Evolutionary conservation across 495 filamentous ascomycete species (phyloP).

Genomic region (Xylaria curta): DNA sequence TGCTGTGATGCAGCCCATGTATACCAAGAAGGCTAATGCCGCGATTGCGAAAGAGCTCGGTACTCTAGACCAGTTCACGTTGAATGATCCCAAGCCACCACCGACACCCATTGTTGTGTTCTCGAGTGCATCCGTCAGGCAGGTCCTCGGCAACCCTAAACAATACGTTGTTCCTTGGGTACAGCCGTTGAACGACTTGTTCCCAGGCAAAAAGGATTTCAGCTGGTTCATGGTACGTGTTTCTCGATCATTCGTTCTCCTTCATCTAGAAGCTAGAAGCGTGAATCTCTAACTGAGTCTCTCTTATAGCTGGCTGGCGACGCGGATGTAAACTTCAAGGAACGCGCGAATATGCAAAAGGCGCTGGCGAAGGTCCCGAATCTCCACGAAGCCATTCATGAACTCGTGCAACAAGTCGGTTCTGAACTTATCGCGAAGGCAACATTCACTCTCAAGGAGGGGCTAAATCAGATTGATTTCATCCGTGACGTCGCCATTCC

Average conservation of each 20-base stretch:
- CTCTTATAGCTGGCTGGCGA: constrained; percentile 55
- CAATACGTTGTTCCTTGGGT: constrained; percentile 34
- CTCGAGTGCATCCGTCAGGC: constrained; percentile 62
- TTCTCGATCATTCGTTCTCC: background rate
- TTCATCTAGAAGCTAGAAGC: background rate
- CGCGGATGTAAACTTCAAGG: constrained; percentile 45
- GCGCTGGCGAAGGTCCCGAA: constrained; percentile 59
- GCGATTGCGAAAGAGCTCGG: constrained; percentile 69
- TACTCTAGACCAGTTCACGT: constrained; percentile 65
- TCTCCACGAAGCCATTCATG: constrained; percentile 61
- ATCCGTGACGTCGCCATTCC: constrained; percentile 71
- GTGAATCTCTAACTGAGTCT: background rate
- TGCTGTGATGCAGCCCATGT: constrained; percentile 76
- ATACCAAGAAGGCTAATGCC: constrained; percentile 58
- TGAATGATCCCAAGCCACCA: constrained; percentile 49
- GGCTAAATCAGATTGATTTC: constrained; percentile 72
- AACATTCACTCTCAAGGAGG: constrained; percentile 55
- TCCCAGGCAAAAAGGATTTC: constrained; percentile 46
- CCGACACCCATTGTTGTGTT: constrained; percentile 49
- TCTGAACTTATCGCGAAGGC: constrained; percentile 66
- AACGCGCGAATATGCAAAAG: constrained; percentile 58
- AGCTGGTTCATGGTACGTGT: constrained; percentile 56
- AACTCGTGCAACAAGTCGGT: constrained; percentile 66
- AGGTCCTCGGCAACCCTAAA: constrained; percentile 58
- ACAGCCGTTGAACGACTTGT: constrained; percentile 29